phyloP scores from a whole-genome alignment of 805 yeast species.

The Candida ficus region DNA sequence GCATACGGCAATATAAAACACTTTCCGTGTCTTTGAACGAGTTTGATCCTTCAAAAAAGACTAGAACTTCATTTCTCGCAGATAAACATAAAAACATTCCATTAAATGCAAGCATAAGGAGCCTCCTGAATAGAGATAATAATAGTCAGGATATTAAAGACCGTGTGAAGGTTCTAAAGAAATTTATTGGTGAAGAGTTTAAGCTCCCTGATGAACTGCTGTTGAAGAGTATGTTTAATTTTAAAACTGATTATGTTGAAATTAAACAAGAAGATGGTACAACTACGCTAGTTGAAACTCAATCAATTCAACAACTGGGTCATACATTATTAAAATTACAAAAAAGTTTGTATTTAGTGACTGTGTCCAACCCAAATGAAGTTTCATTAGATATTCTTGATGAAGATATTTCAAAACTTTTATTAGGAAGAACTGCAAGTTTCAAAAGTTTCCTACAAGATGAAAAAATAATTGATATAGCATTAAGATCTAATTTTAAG shows the following conservation, averaged over 20 bases:
- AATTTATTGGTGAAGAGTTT: constrained; percentile 1
- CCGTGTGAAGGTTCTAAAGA: constrained; percentile 2
- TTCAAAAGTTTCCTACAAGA: background rate
- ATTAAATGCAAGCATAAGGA: background rate
- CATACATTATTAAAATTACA: constrained; percentile 8
- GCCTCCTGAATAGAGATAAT: background rate
- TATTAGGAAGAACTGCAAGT: background rate
- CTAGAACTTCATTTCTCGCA: background rate
- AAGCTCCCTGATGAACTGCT: constrained; percentile 14
- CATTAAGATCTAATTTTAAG: constrained; percentile 1
- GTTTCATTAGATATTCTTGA: background rate
- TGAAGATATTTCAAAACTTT: background rate
- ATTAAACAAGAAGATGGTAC: background rate
- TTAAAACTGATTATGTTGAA: constrained; percentile 5
- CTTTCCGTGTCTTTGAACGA: background rate
- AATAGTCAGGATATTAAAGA: background rate
- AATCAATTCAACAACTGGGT: constrained; percentile 11
- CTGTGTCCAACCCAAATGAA: constrained; percentile 3
- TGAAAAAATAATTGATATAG: background rate
- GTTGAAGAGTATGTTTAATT: constrained; percentile 8
- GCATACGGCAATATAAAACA: constrained; percentile 6
- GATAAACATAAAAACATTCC: background rate
- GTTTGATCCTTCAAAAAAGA: constrained; percentile 2
- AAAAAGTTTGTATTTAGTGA: constrained; percentile 8
- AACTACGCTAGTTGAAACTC: background rate